Conservation (phyloP, 2,329 filamentous ascomycete species). For the Rhynchosporium graminicola region DNA sequence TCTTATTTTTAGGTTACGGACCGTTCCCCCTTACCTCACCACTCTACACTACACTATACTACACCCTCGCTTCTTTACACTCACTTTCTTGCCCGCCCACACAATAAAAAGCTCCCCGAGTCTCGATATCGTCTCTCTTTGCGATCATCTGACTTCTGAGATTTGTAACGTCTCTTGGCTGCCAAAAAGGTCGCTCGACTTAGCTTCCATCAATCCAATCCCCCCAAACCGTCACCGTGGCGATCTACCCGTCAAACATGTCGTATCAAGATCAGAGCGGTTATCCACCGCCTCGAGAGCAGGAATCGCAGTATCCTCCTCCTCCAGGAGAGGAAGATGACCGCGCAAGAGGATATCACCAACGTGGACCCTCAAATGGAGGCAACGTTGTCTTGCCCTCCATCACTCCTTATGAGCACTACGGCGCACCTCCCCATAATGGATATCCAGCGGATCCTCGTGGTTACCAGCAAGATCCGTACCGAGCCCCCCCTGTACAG, state of each 20-base stretch:
- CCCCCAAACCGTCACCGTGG: constrained; percentile 32
- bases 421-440: constrained; percentile 31
- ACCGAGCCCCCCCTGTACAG: constrained; percentile 29
- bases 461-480: constrained; percentile 34
- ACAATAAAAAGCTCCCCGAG: constrained; percentile 1
- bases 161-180: not conserved
- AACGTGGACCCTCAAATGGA: constrained; percentile 32
- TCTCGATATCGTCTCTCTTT: not conserved
- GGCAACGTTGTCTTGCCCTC: constrained; percentile 38
- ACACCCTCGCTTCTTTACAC: constrained; percentile 15
- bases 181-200: not conserved
- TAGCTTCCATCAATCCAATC: not conserved
- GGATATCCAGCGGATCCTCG: constrained; percentile 35
- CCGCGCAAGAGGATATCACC: constrained; percentile 37
- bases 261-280: constrained; percentile 36
- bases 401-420: constrained; percentile 38
- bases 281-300: constrained; percentile 36
- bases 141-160: not conserved
- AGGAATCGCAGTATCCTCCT: constrained; percentile 35
- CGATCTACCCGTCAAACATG: constrained; percentile 38
- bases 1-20: constrained; percentile 23
- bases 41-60: not conserved
- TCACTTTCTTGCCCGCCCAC: not conserved
- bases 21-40: constrained; percentile 19
- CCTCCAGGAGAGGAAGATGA: constrained; percentile 41